These are phyloP conservation scores for Santalum album DNA, from an alignment of 164 flowering plant species.

Conservation along the genomic window DNA sequence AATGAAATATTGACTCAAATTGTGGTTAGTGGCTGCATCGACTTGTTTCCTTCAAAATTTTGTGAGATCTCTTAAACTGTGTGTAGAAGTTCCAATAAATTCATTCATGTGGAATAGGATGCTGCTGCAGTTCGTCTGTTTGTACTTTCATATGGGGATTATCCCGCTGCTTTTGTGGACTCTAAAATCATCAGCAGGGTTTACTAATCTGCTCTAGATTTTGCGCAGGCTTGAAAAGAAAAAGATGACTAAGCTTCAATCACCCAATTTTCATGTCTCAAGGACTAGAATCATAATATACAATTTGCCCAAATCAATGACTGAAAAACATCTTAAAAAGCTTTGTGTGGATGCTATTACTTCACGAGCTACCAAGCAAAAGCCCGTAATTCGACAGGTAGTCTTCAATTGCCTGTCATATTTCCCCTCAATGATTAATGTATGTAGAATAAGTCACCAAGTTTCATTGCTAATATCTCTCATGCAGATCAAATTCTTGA, in stretches of 20 bases:
- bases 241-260: conserved; percentile 60
- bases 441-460: too few relatives aligned
- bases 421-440: too few relatives aligned
- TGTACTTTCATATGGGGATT: neutral
- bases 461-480: neutral
- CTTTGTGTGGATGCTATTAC: conserved; percentile 69
- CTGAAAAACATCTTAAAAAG: conserved; percentile 52
- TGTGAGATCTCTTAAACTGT: too few relatives aligned
- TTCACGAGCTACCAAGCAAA: conserved; percentile 86
- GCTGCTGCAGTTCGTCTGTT: neutral
- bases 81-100: too few relatives aligned
- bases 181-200: neutral
- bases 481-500: conserved; percentile 69
- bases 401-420: conserved; percentile 12
- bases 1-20: too few relatives aligned
- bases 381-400: conserved; percentile 83
- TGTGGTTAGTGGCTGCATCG: too few relatives aligned
- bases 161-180: neutral
- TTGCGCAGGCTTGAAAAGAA: conserved; percentile 56
- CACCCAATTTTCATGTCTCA: conserved; percentile 90
- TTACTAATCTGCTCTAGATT: neutral
- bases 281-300: conserved; percentile 75
- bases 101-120: too few relatives aligned
- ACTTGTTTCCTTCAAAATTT: too few relatives aligned
- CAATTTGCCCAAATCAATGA: conserved; percentile 83